These are phyloP conservation scores for Cutaneotrichosporon daszewskae DNA, from an alignment of 1,284 basidiomycete genomes.

Conservation along the genomic window DNA sequence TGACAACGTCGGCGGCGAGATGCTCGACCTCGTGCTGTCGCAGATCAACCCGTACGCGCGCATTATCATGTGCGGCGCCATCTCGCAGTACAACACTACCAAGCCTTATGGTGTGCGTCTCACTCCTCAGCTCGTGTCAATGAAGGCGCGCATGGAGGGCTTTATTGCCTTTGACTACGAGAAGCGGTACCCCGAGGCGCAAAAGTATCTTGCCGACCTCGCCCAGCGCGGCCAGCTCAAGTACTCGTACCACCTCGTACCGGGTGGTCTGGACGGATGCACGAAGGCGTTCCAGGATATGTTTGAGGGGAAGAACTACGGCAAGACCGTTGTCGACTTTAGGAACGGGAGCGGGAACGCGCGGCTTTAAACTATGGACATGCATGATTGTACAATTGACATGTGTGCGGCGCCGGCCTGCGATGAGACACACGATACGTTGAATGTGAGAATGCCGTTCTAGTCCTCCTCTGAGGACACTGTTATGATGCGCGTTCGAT, in stretches of 20 bases:
- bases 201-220: conserved; percentile 52
- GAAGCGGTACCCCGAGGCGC: conserved; percentile 43
- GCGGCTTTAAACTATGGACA: conserved; percentile 8
- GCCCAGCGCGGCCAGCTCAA: conserved; percentile 66
- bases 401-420: too few species aligned
- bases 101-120: conserved; percentile 42
- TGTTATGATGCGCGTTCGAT: not conserved
- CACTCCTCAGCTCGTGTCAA: conserved; percentile 59
- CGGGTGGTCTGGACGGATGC: conserved; percentile 64
- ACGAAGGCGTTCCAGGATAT: conserved; percentile 63
- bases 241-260: conserved; percentile 66
- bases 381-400: not conserved
- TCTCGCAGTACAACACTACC: conserved; percentile 48
- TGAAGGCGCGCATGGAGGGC: conserved; percentile 51
- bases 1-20: conserved; percentile 74
- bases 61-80: conserved; percentile 70
- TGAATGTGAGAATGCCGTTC: too few species aligned
- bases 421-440: too few species aligned
- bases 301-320: conserved; percentile 72
- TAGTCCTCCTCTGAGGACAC: conserved; percentile 1
- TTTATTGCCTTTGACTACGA: conserved; percentile 67
- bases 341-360: not conserved
- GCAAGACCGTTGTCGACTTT: conserved; percentile 56
- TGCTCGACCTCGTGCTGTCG: conserved; percentile 65
- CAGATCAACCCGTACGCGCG: conserved; percentile 70